Conservation (phyloP, 345 rosid species). For the Kernera saxatilis region DNA sequence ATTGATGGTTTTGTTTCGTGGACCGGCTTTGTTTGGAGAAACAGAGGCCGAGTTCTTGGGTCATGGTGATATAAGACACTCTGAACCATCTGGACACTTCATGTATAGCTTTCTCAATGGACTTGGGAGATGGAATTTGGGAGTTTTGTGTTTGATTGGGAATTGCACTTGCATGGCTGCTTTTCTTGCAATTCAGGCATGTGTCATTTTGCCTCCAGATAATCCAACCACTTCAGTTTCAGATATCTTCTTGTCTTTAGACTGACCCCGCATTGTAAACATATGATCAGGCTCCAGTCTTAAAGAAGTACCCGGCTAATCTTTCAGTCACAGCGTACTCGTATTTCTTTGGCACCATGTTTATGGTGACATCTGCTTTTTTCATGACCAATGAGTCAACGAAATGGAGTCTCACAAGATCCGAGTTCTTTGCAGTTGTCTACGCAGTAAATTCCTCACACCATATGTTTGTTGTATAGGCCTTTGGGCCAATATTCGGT, state of each 20-base stretch:
- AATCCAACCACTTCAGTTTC: neutral
- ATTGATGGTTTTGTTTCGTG: conserved; percentile 84
- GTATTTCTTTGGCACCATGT: conserved; percentile 72
- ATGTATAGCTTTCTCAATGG: conserved; percentile 54
- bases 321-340: conserved; percentile 85
- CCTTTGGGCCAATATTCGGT: neutral
- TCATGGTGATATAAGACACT: conserved; percentile 51
- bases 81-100: conserved; percentile 65
- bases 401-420: conserved; percentile 73
- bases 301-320: conserved; percentile 74
- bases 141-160: conserved; percentile 91
- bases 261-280: neutral
- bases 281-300: conserved; percentile 65
- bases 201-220: neutral
- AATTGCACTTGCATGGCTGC: conserved; percentile 98
- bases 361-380: conserved; percentile 66
- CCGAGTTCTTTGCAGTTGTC: conserved; percentile 75
- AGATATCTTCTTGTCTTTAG: neutral
- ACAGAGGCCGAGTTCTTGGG: conserved; percentile 38
- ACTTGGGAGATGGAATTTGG: conserved; percentile 77
- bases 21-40: conserved; percentile 76
- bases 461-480: neutral
- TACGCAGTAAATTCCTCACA: conserved; percentile 65
- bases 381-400: conserved; percentile 57
- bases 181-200: conserved; percentile 91